Percentiles rank a stretch among this genome's conserved stretches.
phyloP scores from a whole-genome alignment of 2,329 filamentous ascomycete genomes.

The Calonectria pseudoturangicola region DNA sequence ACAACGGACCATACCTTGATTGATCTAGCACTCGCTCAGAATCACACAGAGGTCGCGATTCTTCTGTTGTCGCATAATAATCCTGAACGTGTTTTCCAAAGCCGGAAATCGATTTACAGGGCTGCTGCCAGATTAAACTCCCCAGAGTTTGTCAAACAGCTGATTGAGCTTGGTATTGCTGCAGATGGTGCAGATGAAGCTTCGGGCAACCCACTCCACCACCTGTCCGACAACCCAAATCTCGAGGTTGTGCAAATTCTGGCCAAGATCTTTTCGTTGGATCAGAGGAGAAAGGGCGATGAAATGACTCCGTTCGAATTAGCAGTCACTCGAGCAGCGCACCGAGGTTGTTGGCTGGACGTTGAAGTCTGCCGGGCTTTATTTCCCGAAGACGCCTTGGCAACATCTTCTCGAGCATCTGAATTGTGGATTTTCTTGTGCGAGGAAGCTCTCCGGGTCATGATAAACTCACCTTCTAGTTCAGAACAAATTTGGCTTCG shows the following conservation, averaged over 20 bases:
- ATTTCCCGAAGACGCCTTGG: not conserved
- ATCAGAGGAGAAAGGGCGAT: not conserved
- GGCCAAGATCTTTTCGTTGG: not conserved
- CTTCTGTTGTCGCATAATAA: not conserved
- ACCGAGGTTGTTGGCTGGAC: not conserved
- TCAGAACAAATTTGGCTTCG: conserved; percentile 5
- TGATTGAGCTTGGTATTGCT: not conserved
- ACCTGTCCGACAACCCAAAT: not conserved
- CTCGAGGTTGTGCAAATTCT: not conserved
- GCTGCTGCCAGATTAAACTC: conserved; percentile 3
- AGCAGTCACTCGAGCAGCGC: not conserved
- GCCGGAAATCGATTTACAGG: not conserved
- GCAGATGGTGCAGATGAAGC: not conserved
- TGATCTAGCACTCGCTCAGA: not conserved
- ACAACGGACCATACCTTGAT: not conserved
- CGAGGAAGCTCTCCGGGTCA: not conserved
- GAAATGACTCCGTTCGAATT: not conserved
- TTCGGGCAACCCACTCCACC: conserved; percentile 1
- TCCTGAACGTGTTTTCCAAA: not conserved
- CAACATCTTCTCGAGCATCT: not conserved
- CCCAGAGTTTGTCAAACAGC: not conserved
- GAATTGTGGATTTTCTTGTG: conserved; percentile 4
- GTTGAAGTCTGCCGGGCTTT: not conserved
- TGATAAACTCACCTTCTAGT: not conserved
- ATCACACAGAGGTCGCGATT: not conserved